Percentiles rank a stretch among this genome's conserved stretches.
Evolutionary conservation across 768 basidiomycete species (phyloP).

Genomic region (Russula sp.): DNA sequence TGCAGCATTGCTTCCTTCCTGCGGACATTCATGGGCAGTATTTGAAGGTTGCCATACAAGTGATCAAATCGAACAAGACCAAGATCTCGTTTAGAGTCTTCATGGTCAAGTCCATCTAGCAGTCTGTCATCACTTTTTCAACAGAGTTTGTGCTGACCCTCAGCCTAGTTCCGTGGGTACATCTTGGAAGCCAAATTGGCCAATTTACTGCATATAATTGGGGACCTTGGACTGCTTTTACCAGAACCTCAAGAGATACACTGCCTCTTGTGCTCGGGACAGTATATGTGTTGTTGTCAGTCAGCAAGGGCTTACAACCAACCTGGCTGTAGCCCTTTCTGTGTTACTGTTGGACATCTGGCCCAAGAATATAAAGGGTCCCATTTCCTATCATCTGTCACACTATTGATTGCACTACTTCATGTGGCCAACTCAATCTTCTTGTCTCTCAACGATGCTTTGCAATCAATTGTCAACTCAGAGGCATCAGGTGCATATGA

Average conservation of each 20-base stretch:
- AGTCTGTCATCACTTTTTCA: slow-evolving; percentile 49
- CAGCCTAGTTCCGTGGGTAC: slow-evolving; percentile 55
- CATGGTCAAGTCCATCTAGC: slow-evolving; percentile 87
- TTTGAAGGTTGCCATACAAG: too few species aligned
- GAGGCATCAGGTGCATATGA: slow-evolving; percentile 56
- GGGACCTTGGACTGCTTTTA: slow-evolving; percentile 79
- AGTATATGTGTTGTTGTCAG: slow-evolving; percentile 67
- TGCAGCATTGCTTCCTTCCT: slow-evolving; percentile 18
- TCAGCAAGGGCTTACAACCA: slow-evolving; percentile 56
- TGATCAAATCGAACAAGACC: slow-evolving; percentile 39
- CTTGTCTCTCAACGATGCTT: slow-evolving; percentile 14
- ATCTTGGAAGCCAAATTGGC: slow-evolving; percentile 54
- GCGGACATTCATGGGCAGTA: too few species aligned
- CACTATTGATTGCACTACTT: not conserved
- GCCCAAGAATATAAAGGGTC: slow-evolving; percentile 83
- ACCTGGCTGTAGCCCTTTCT: slow-evolving; percentile 60
- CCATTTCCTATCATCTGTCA: slow-evolving; percentile 10
- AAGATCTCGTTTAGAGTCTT: slow-evolving; percentile 86
- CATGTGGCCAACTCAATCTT: slow-evolving; percentile 71
- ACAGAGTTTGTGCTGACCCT: not conserved
- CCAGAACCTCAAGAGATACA: slow-evolving; percentile 73
- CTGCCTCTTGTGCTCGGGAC: slow-evolving; percentile 87
- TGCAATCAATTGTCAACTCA: slow-evolving; percentile 68
- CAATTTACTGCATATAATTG: slow-evolving; percentile 66
- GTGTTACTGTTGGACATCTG: slow-evolving; percentile 73